Base-by-base conservation (phyloP, 148 eudicot species). In the Limonium bicolor region DNA sequence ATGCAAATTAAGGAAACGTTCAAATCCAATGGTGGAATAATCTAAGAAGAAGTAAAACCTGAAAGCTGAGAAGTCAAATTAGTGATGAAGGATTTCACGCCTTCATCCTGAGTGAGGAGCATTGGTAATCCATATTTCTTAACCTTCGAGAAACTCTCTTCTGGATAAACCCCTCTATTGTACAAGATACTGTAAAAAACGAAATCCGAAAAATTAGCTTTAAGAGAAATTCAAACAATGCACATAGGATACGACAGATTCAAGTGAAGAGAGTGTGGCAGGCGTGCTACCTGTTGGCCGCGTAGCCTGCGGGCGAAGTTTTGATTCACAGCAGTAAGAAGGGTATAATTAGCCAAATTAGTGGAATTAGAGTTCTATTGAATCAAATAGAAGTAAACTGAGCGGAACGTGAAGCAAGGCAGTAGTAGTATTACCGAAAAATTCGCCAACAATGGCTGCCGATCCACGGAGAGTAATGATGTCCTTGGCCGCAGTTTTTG, bases 271-370 rank as follows among this genome's bases (percentile, higher is more conserved):
- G n/a, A n/a, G n/a, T n/a, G n/a, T n/a, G n/a, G n/a, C n/a, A n/a
- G n/a, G n/a, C n/a, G n/a, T n/a, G n/a, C n/a, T n/a, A 87, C 96
- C 96, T 87, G 57, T 87, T 87, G 16, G 94, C 94, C 27, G 96
- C 94, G 65, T 87, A 87, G 40, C 96, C 96, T 87, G 86, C 44
- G 71, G 58, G 53, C 24, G 24, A 31, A 27, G 42, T 46, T 24
- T 28, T 24, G 42, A 36, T 25, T 35, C 27, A 24, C 10, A 3
- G 20, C n/a, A 30, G 36, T 29, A 21, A 16, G 5, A 36, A 27
- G 2, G 33, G 13, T 18, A 9, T 34, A 27, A 61, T 56, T 17
- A 60, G 41, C 43, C 44, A 46, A 20, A 12, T 10, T 10, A 57
- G 42, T 35, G n/a, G n/a, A n/a, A n/a, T 10, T 5, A 22, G 34